phyloP scores from a whole-genome alignment of 805 yeast genomes.

The Pichia cephalocereana region DNA sequence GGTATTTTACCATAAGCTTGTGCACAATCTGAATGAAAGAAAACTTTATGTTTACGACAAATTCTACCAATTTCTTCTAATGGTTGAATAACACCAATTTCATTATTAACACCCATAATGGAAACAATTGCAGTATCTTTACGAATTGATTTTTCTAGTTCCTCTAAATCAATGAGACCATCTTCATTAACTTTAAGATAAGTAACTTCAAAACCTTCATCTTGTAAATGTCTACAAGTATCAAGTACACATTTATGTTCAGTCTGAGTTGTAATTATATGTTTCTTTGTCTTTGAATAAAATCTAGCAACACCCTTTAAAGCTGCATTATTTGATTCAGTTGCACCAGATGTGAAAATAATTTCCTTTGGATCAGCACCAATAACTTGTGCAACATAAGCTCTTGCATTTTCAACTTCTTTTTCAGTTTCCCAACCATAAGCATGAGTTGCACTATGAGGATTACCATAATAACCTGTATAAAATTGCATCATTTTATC shows the following conservation, averaged over 20 bases:
- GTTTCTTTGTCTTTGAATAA: slow-evolving; percentile 82
- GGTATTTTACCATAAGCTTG: slow-evolving; percentile 95
- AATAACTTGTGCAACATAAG: slow-evolving; percentile 71
- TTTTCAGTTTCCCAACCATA: slow-evolving; percentile 98
- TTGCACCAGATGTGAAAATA: slow-evolving; percentile 95
- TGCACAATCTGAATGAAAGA: slow-evolving; percentile 96
- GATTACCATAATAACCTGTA: slow-evolving; percentile 95
- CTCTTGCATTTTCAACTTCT: slow-evolving; percentile 83
- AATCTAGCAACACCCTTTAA: slow-evolving; percentile 94
- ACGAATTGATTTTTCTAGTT: slow-evolving; percentile 72
- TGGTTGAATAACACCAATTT: slow-evolving; percentile 96
- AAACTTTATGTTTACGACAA: slow-evolving; percentile 80
- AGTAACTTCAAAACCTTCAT: slow-evolving; percentile 94
- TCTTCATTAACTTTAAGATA: slow-evolving; percentile 75
- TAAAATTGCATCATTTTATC: slow-evolving; percentile 78
- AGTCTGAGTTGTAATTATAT: slow-evolving; percentile 91
- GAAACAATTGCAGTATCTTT: slow-evolving; percentile 88
- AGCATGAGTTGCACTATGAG: slow-evolving; percentile 93
- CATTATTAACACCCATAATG: slow-evolving; percentile 95
- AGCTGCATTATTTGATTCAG: slow-evolving; percentile 93
- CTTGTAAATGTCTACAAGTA: slow-evolving; percentile 88
- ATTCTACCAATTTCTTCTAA: slow-evolving; percentile 84
- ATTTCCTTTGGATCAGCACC: slow-evolving; percentile 95
- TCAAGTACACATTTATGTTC: slow-evolving; percentile 99
- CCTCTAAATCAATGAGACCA: slow-evolving; percentile 73